These are phyloP conservation scores for Colletotrichum sp. DNA, from an alignment of 2,329 filamentous ascomycete species.

Conservation along the genomic window DNA sequence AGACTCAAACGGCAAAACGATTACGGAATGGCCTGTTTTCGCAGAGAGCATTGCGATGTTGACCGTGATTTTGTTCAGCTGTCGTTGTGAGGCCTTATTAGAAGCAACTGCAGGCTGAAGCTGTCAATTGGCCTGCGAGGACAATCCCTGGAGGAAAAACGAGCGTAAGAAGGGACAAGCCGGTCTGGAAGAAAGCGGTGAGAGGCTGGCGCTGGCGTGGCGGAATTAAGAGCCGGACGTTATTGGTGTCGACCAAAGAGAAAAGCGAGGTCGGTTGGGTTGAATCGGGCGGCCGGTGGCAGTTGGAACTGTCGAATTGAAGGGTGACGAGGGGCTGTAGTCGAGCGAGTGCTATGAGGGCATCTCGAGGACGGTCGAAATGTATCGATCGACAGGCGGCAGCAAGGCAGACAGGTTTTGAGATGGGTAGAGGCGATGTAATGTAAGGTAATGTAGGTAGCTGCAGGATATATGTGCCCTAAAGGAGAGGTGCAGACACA, in stretches of 20 bases:
- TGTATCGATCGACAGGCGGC: background rate
- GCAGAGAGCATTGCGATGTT: conserved; percentile 19
- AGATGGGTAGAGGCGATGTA: conserved; percentile 11
- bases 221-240: background rate
- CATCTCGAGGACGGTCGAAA: background rate
- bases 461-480: conserved; percentile 30
- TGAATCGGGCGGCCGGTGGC: background rate
- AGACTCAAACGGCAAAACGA: background rate
- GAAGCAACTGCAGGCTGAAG: background rate
- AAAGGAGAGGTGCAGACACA: conserved; percentile 31
- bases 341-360: conserved; percentile 3
- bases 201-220: background rate
- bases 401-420: background rate
- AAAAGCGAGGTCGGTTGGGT: background rate
- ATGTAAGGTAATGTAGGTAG: conserved; percentile 19
- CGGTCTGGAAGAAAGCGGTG: conserved; percentile 14
- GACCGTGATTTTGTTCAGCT: background rate
- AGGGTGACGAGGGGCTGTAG: background rate
- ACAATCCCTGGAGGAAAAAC: conserved; percentile 18
- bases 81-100: background rate
- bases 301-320: background rate
- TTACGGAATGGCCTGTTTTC: background rate
- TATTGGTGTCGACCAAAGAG: background rate
- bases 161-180: conserved; percentile 20
- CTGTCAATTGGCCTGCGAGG: conserved; percentile 5